Evolutionary conservation across 306 rosid genomes (phyloP), one percentile per base, ranked within the genome.

Genomic region (Spatholobus suberectus): DNA sequence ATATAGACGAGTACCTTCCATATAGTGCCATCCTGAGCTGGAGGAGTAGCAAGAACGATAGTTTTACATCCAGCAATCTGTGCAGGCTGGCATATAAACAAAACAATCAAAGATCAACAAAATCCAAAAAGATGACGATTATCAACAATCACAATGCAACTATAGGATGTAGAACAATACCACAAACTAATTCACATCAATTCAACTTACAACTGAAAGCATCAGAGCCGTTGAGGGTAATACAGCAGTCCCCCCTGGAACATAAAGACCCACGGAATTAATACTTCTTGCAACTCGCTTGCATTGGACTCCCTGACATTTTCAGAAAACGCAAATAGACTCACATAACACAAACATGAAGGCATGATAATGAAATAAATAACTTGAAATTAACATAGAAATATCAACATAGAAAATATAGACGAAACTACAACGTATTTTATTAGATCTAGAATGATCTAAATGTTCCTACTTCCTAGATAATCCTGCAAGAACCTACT

Each of bases 201-300:
- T 82, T 77, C 75, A 78, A 88, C 97, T 88, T 89, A 92, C 98
- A 83, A 94, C 77, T 40, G 98, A 83, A 77, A 94, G 98, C 97
- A 94, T 94, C 77, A 94, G 77, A 76, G 97, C 97, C 11, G 98
- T 92, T 43, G 98, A 94, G 59, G 98, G 98, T 86, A 94, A 84
- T 54, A 94, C 98, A 73, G 98, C 97, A 83, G 97, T 92, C 68
- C 97, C 98, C 71, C 98, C 98, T 24, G 97, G 98, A 89, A 92
- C 91, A 69, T 92, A 94, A 80, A 94, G 92, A 80, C 98, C 98
- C 34, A 94, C 97, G 80, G 97, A 92, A 77, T 88, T 83, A 77
- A 94, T 94, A 90, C 97, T 83, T 92, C 98, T 89, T 23, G 98
- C 93, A 70, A 94, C 94, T 66, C 94, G 88, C 88, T 92, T 94